Evolutionary conservation across 2,329 filamentous ascomycete species (phyloP).

Genomic region (Neofusicoccum kwambonambiense): DNA sequence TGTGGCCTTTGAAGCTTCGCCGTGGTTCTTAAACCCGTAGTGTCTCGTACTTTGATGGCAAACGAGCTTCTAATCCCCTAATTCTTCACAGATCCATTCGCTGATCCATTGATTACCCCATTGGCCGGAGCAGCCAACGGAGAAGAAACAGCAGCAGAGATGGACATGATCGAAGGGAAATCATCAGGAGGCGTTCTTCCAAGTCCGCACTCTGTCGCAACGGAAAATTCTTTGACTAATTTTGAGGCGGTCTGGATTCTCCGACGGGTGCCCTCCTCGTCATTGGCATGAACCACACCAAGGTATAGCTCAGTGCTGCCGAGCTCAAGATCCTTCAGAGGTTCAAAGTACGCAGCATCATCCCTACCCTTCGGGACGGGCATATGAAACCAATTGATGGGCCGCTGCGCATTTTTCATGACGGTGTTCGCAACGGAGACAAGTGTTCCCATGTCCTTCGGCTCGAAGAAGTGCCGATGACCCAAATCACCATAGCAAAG

Average conservation of each 20-base stretch:
- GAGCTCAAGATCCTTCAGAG: constrained; percentile 8
- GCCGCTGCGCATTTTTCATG: constrained; percentile 26
- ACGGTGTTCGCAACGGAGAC: constrained; percentile 41
- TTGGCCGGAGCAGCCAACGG: background rate
- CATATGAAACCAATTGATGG: constrained; percentile 45
- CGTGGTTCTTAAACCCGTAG: no score
- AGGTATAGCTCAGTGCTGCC: constrained; percentile 16
- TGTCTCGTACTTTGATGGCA: no score
- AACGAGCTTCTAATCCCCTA: background rate
- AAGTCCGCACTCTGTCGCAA: constrained; percentile 28
- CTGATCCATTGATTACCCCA: background rate
- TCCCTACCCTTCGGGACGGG: constrained; percentile 27
- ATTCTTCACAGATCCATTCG: background rate
- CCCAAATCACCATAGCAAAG: constrained; percentile 50
- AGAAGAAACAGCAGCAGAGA: constrained; percentile 19
- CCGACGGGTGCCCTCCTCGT: constrained; percentile 15
- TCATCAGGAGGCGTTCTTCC: constrained; percentile 35
- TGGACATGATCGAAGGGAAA: constrained; percentile 27
- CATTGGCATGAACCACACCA: constrained; percentile 11
- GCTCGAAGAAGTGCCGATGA: constrained; percentile 47
- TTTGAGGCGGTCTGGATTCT: constrained; percentile 13
- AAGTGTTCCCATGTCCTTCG: constrained; percentile 34
- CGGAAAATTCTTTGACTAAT: constrained; percentile 1
- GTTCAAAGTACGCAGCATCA: constrained; percentile 10
- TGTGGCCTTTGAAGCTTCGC: no score